Percentiles rank a stretch among this genome's conserved stretches.
Conservation (phyloP, 495 filamentous ascomycete species). For the Cercophora newfieldiana region DNA sequence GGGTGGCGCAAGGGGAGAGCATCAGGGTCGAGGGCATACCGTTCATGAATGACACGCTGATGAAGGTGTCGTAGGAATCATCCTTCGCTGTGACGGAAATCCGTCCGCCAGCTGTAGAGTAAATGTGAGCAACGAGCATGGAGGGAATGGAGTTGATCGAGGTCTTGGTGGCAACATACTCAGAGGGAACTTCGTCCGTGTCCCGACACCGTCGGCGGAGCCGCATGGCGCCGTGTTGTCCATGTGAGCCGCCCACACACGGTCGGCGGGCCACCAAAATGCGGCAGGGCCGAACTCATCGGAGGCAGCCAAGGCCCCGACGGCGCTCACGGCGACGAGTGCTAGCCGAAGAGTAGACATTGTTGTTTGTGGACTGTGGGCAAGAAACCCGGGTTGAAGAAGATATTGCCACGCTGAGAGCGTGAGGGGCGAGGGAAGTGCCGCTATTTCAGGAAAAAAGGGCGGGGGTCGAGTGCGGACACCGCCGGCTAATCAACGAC, state of each 20-base stretch:
- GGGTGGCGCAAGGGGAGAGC: not conserved
- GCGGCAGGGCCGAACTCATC: slow-evolving; percentile 49
- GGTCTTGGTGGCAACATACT: slow-evolving; percentile 4
- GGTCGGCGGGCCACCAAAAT: slow-evolving; percentile 54
- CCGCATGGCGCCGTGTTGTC: slow-evolving; percentile 53
- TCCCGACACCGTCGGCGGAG: slow-evolving; percentile 35
- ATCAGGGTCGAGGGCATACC: slow-evolving; percentile 11
- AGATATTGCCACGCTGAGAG: not conserved
- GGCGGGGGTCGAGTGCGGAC: not conserved
- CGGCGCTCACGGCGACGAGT: not conserved
- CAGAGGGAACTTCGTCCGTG: slow-evolving; percentile 46
- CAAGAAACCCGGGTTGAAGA: not conserved
- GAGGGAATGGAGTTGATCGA: not conserved
- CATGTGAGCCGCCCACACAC: slow-evolving; percentile 40
- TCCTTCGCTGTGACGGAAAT: slow-evolving; percentile 36
- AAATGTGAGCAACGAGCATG: not conserved
- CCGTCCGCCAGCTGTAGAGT: slow-evolving; percentile 19
- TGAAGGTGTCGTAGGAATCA: slow-evolving; percentile 20
- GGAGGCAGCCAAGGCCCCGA: slow-evolving; percentile 7
- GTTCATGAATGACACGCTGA: slow-evolving; percentile 24
- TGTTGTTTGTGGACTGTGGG: not conserved
- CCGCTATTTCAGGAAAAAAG: not conserved
- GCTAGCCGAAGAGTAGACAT: not conserved
- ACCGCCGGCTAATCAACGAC: not conserved
- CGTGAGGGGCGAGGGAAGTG: not conserved